phyloP scores from a whole-genome alignment of 169 alveolate species.

The Cardiosporidium cionae region DNA sequence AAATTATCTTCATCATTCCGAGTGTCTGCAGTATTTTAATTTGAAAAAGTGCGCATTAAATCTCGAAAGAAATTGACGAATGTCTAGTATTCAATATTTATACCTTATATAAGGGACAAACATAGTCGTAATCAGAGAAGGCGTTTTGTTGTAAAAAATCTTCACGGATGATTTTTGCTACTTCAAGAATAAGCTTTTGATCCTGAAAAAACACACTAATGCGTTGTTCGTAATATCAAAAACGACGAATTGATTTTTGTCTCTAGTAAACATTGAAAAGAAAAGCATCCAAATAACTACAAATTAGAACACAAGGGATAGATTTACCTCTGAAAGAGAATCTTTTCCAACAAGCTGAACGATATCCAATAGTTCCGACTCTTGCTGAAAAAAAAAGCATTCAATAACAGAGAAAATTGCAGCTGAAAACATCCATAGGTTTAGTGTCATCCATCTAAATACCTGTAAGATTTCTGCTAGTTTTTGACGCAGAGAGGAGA shows the following conservation, averaged over 20 bases:
- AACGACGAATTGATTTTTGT: too few relatives aligned
- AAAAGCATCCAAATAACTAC: too few relatives aligned
- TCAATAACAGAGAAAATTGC: not conserved
- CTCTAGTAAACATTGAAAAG: too few relatives aligned
- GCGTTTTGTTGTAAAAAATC: slow-evolving; percentile 97
- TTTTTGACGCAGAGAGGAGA: slow-evolving; percentile 75
- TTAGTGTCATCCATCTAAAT: not conserved
- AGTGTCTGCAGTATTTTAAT: slow-evolving; percentile 60
- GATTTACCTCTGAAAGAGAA: slow-evolving; percentile 85
- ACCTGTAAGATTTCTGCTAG: slow-evolving; percentile 82
- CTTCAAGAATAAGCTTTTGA: slow-evolving; percentile 78
- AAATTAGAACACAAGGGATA: too few relatives aligned
- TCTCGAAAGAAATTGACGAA: not conserved
- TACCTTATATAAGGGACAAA: slow-evolving; percentile 84
- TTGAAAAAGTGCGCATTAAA: not conserved
- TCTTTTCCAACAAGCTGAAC: slow-evolving; percentile 98
- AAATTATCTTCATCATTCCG: slow-evolving; percentile 94
- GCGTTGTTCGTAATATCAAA: too few relatives aligned
- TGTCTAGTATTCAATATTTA: not conserved
- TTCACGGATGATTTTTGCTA: slow-evolving; percentile 93
- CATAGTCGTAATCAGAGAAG: slow-evolving; percentile 93
- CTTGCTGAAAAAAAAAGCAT: slow-evolving; percentile 49
- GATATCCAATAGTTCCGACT: slow-evolving; percentile 91
- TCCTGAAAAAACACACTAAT: slow-evolving; percentile 42
- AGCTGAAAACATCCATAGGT: not conserved